Base-by-base conservation (phyloP, 306 rosid species). In the Benincasa hispida region DNA sequence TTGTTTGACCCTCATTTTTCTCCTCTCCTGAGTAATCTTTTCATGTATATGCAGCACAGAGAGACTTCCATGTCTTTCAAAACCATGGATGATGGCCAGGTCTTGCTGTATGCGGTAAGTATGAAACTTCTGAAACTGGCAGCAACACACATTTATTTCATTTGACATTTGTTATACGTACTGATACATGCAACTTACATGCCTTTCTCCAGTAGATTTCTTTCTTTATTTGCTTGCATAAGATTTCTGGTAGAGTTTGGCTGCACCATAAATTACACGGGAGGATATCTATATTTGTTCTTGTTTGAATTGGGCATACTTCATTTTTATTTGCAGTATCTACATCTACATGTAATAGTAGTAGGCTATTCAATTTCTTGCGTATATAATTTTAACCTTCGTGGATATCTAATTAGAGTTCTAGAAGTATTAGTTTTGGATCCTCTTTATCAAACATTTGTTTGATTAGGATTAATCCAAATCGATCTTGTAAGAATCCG, bases 61-160 rank as follows among this genome's bases (percentile, higher is more conserved):
- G 98, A 94, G 88, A 91, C 98, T 21, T 94, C 98, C 84, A 86
- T 94, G 98, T 91, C 97, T 77, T 91, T 91, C 87, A 94, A 94
- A 85, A 94, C 97, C 50, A 91, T 88, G 95, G 96, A 90, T 57
- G 98, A 94, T 47, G 98, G 98, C 78, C 97, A 90, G 85, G 96
- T 94, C 86, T 83, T 90, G 77, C 86, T 94, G 47, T 90, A 90
- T 86, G 98, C 96, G 61, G 98, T 94, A 77, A 82, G 86, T 78
- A 37, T 69, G 19, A 48, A 42, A 42, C 48, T 32, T 70, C 51
- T 72, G 17, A 45, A 37, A 37, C 9, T 37, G 41, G 47, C 47
- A 19, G 61, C 30, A 22, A 1, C 28, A 10, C 61, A 30, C 61
- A 56, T 56, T 56, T 22, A 56, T 56, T 21, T 56, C 13, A 21